Percentiles rank a stretch among this genome's conserved stretches.
Evolutionary conservation across 768 basidiomycete species (phyloP).

Genomic region (Suillus cothurnatus): DNA sequence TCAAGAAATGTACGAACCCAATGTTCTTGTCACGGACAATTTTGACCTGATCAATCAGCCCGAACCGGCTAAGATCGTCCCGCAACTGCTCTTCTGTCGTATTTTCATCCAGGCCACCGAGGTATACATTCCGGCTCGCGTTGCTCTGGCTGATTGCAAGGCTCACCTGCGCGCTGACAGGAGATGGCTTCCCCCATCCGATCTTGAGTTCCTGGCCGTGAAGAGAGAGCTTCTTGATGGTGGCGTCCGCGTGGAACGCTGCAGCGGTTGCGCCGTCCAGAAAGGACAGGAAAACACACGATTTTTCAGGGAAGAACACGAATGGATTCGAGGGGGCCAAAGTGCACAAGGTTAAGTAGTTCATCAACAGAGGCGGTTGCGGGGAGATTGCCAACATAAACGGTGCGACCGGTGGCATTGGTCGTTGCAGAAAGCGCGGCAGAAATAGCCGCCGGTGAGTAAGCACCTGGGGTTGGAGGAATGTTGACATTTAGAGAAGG

Average conservation of each 20-base stretch:
- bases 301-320: slow-evolving; percentile 96
- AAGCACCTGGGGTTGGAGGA: slow-evolving; percentile 69
- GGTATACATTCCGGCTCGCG: slow-evolving; percentile 94
- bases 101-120: slow-evolving; percentile 89
- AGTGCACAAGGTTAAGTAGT: slow-evolving; percentile 95
- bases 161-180: slow-evolving; percentile 83
- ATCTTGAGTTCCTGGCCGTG: slow-evolving; percentile 98
- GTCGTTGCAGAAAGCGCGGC: slow-evolving; percentile 69
- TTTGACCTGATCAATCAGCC: slow-evolving; percentile 98
- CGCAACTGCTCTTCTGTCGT: slow-evolving; percentile 91
- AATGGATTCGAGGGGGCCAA: slow-evolving; percentile 94
- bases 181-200: slow-evolving; percentile 96
- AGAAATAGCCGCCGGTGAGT: slow-evolving; percentile 77
- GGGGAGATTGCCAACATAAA: slow-evolving; percentile 96
- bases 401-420: slow-evolving; percentile 76
- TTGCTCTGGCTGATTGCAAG: slow-evolving; percentile 90
- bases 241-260: slow-evolving; percentile 96
- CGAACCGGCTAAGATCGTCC: slow-evolving; percentile 90
- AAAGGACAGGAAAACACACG: slow-evolving; percentile 98
- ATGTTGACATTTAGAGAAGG: slow-evolving; percentile 70
- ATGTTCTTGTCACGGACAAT: slow-evolving; percentile 99
- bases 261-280: slow-evolving; percentile 91
- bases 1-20: slow-evolving; percentile 97
- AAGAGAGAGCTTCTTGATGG: slow-evolving; percentile 88
- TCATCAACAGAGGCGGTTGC: slow-evolving; percentile 96